Evolutionary conservation across 768 basidiomycete species (phyloP), one percentile per base, ranked within the genome.

Genomic region (Naganishia vaughanmartiniae): DNA sequence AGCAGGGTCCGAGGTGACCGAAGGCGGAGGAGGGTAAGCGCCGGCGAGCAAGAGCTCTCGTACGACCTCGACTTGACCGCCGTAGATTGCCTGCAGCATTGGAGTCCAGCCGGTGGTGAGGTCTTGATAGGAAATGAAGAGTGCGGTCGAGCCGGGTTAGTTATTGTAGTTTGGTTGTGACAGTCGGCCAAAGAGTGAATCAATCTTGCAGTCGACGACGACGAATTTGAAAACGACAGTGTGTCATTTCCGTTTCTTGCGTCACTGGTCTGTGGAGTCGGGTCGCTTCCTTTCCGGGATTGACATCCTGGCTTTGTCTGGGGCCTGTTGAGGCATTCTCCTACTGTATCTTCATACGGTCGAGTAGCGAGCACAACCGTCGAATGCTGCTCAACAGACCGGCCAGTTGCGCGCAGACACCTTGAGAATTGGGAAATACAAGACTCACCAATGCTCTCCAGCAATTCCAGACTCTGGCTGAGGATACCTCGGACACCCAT

Each of bases 21-120:
- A 74, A 24, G 80, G 77, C 30, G 78, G 80, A 57, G 80, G 80
- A 24, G 78, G 74, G 65, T 79, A 79, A 14, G 80, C 80, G 21
- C 80, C 80, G 7, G 78, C 80, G 17, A 73, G 65, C 24, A 79
- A 57, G 12, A 81, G 74, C 66, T 79, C 78, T 26, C 76, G 73
- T 15, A 79, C 78, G n/a, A 79, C 73, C 14, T 79, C 78, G 65
- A 72, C 70, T 63, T 81, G 77, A 60, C 75, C 75, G 67, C 69
- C 71, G 57, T 79, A 76, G 55, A 81, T 79, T 39, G 78, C 80
- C 36, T 78, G 75, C 36, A 81, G 75, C 69, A 81, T 79, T 19
- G 80, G 80, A 12, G 78, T 81, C 54, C 77, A 77, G 4, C 79
- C 79, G 15, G 79, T 78, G 24, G 70, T 68, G 17, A 73, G 60